Conservation (phyloP, 164 flowering plant genomes). For the Sextonia rubra region DNA sequence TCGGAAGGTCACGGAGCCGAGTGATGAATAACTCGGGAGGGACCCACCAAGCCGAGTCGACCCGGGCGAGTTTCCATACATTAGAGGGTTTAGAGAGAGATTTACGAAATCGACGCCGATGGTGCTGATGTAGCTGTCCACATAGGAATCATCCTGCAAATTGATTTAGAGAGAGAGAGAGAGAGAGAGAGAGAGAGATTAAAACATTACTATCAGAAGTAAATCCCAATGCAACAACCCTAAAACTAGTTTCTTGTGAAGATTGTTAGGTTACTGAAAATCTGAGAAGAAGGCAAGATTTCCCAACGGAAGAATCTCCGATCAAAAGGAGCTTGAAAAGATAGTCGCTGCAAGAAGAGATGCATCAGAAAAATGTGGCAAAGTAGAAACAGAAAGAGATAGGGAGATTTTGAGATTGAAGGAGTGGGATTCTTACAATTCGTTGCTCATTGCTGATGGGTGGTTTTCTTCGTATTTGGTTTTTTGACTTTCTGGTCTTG, state of each 20-base stretch:
- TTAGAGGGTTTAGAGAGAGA: neutral
- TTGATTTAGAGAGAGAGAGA: neutral
- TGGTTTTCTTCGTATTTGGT: neutral
- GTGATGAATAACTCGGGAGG: too few relatives aligned
- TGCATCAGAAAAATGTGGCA: neutral
- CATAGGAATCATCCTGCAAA: constrained; percentile 69
- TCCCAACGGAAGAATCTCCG: constrained; percentile 57
- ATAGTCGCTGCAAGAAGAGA: constrained; percentile 31
- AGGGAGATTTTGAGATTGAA: neutral
- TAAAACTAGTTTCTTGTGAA: neutral
- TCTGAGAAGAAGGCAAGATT: constrained; percentile 66
- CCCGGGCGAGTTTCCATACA: neutral
- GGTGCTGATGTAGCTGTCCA: constrained; percentile 72
- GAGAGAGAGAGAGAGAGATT: too few relatives aligned
- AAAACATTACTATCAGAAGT: neutral
- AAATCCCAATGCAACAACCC: neutral
- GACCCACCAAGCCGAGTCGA: too few relatives aligned
- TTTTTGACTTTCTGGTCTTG: neutral
- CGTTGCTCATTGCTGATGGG: constrained; percentile 37
- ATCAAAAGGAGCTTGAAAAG: constrained; percentile 51
- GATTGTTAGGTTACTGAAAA: constrained; percentile 47
- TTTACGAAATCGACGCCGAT: constrained; percentile 73
- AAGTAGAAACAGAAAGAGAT: neutral
- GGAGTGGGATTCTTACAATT: constrained; percentile 28
- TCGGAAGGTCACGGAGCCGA: too few relatives aligned